Evolutionary conservation across 257 asterid species (phyloP).

Genomic region (Ballota nigra): DNA sequence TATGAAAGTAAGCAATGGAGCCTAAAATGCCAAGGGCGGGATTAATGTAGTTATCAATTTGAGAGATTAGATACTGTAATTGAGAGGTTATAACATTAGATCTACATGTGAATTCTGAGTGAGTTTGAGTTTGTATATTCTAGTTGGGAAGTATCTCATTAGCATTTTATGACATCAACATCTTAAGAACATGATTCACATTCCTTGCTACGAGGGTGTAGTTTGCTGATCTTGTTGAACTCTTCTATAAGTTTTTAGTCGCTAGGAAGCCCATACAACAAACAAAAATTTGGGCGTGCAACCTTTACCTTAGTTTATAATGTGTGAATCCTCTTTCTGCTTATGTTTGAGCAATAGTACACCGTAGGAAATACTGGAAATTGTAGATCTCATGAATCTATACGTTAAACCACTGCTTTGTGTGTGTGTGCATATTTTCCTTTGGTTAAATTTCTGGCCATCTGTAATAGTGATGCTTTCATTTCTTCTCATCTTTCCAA

Average conservation of each 20-base stretch:
- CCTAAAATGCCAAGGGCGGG: not conserved
- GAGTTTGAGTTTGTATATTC: not conserved
- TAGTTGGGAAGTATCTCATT: not conserved
- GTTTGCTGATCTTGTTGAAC: constrained; percentile 7
- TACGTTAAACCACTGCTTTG: not conserved
- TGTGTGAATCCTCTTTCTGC: not conserved
- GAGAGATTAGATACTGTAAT: not conserved
- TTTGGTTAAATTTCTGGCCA: not conserved
- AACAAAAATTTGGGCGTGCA: not conserved
- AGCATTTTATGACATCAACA: not conserved
- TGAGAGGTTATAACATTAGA: not conserved
- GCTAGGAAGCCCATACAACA: not conserved
- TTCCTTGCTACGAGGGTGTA: not conserved
- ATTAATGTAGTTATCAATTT: not conserved
- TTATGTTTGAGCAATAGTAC: not conserved
- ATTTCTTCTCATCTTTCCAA: constrained; percentile 29
- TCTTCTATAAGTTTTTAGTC: not conserved
- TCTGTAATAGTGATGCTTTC: constrained; percentile 14
- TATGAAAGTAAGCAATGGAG: not conserved
- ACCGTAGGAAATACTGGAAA: not conserved
- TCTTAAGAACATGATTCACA: not conserved
- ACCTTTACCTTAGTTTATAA: not conserved
- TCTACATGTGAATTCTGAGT: not conserved
- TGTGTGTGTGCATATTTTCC: not conserved
- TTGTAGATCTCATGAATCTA: not conserved